Percentiles rank a stretch among this genome's conserved stretches.
Conservation (phyloP, 2,329 filamentous ascomycete species). For the Phyllosticta citrichinensis region DNA sequence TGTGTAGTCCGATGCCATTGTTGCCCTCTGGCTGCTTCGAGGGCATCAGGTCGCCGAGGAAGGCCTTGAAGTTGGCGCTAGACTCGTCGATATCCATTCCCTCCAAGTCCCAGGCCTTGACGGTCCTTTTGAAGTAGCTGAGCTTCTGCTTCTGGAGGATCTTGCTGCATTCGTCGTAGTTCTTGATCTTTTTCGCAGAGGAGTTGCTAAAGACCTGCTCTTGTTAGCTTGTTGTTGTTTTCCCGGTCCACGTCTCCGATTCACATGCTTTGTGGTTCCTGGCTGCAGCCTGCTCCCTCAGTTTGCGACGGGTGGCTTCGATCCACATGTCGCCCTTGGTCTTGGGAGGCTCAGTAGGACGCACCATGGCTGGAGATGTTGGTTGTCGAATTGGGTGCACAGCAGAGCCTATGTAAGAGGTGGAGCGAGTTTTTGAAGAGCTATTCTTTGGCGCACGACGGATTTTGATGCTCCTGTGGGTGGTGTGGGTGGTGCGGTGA, state of each 20-base stretch:
- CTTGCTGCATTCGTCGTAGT: background rate
- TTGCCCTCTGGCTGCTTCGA: background rate
- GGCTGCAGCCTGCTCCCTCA: background rate
- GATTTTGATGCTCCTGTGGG: background rate
- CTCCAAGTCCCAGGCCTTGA: background rate
- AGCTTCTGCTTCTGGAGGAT: background rate
- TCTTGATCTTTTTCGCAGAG: background rate
- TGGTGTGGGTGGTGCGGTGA: background rate
- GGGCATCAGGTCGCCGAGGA: background rate
- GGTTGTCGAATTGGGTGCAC: background rate
- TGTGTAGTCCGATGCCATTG: background rate
- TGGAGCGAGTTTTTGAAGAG: background rate
- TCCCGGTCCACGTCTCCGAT: no score
- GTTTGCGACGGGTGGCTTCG: background rate
- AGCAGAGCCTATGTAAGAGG: background rate
- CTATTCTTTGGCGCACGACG: background rate
- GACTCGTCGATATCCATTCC: background rate
- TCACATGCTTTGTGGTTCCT: no score
- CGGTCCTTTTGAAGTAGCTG: background rate
- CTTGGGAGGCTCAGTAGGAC: background rate
- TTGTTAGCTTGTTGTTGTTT: background rate
- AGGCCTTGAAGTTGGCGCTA: background rate
- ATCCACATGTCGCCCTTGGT: background rate
- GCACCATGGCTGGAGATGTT: background rate
- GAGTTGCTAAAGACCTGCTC: background rate